A percentile compares a stretch with the other conserved stretches of the same genome.
Conservation (phyloP, 2,329 filamentous ascomycete genomes). For the Venturia asperata region DNA sequence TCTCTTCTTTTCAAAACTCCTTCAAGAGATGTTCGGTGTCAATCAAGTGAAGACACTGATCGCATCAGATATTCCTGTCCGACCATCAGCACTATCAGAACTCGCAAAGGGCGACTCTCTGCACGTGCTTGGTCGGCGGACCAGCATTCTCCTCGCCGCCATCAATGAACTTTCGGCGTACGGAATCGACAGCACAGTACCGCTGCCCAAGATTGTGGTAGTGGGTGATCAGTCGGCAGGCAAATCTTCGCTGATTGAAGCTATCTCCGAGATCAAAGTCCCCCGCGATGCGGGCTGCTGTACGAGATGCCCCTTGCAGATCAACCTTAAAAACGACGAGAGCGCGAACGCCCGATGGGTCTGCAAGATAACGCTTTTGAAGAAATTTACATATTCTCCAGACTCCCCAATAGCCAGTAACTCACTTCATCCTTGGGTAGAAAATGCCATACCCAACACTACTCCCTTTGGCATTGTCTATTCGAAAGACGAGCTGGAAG, state of each 20-base stretch:
- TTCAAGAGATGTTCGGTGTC: background rate
- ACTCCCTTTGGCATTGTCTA: conserved; percentile 57
- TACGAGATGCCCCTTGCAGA: conserved; percentile 71
- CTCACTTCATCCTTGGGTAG: conserved; percentile 60
- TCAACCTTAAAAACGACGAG: conserved; percentile 43
- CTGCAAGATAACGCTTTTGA: conserved; percentile 59
- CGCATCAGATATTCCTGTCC: background rate
- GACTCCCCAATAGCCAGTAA: conserved; percentile 36
- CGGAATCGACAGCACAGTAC: conserved; percentile 32
- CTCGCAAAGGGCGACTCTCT: conserved; percentile 23
- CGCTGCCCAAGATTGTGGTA: conserved; percentile 71
- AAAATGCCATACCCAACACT: conserved; percentile 33
- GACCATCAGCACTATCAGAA: background rate
- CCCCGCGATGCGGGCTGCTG: conserved; percentile 67
- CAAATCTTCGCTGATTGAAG: conserved; percentile 58
- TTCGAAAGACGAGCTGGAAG: conserved; percentile 56
- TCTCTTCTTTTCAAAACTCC: background rate
- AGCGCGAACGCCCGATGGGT: conserved; percentile 51
- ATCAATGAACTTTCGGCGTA: conserved; percentile 38
- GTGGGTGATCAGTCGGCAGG: conserved; percentile 81
- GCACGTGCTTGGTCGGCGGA: conserved; percentile 51
- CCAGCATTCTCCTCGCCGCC: conserved; percentile 59
- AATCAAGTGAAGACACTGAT: background rate
- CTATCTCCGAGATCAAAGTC: conserved; percentile 56
- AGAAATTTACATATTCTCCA: conserved; percentile 46